Conservation (phyloP, 129 eudicot species). For the Dittrichia graveolens region DNA sequence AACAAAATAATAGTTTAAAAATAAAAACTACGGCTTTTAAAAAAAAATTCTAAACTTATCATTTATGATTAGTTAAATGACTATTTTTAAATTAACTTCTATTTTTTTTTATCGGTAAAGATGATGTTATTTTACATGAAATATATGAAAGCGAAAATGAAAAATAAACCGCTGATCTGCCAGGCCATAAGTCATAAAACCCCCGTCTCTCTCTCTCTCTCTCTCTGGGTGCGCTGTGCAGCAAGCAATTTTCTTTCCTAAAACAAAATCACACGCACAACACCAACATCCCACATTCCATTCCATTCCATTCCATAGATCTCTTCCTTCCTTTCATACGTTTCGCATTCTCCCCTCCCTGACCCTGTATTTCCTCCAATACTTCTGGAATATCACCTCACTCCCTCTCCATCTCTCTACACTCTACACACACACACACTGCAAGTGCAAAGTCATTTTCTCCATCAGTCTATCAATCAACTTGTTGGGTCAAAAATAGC, state of each 20-base stretch:
- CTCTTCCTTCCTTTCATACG: slow-evolving; percentile 28
- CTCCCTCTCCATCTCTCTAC: not conserved
- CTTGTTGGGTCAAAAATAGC: slow-evolving; percentile 14
- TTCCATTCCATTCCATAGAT: slow-evolving; percentile 8
- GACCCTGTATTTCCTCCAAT: slow-evolving; percentile 23
- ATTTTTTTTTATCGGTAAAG: too few species aligned
- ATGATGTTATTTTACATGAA: too few species aligned
- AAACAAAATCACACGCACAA: slow-evolving; percentile 12
- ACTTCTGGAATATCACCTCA: slow-evolving; percentile 2
- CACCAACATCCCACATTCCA: not conserved
- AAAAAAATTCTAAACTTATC: too few species aligned
- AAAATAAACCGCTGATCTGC: too few species aligned
- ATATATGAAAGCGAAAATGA: too few species aligned
- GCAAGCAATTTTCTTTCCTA: not conserved
- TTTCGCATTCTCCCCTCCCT: slow-evolving; percentile 4
- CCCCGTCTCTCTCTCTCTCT: slow-evolving; percentile 3
- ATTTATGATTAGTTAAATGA: too few species aligned
- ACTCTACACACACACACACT: not conserved
- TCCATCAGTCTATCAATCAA: not conserved
- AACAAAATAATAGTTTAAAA: too few species aligned
- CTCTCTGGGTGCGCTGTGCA: not conserved
- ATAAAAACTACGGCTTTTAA: too few species aligned
- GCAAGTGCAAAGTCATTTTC: not conserved
- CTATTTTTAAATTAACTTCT: too few species aligned
- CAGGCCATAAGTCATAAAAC: not conserved